Base-by-base conservation (phyloP, 176 grass and related monocot genomes). In the Metroxylon sagu region DNA sequence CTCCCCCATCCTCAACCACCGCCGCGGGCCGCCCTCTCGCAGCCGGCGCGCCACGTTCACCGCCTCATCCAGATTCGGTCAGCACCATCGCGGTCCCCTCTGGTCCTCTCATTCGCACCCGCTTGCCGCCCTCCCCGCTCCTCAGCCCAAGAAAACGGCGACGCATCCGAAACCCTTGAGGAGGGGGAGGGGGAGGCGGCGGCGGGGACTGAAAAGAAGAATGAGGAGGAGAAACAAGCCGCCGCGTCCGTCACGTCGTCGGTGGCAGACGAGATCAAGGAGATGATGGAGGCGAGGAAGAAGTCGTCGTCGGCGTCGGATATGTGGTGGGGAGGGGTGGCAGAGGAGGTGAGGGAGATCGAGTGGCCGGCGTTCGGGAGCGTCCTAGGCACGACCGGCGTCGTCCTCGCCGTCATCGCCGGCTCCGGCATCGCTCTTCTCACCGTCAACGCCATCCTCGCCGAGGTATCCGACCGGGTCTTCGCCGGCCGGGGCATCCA, bases 321-420 rank as follows among this genome's bases (percentile, higher is more conserved):
- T 19, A 72, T 89, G 68, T 80, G 70, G 21, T 23, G 21, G 80
- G 53, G 14, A 2, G 87, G 87, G 29, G 87, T 83, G 53, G 52
- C 53, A 57, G 77, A 88, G 78, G 92, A 91, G 76, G 78, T 91
- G 73, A 52, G 59, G 15, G 78, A 83, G 78, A 85, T 91, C 68
- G 87, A 97, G 76, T 88, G 87, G 87, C 93, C 87, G 6, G 69
- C 70, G 52, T 70, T 86, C 18, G 78, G 84, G 58, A 97, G 88
- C 70, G 87, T 92, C 53, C 39, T 97, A 58, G 87, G 84, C 50
- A 97, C 93, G 59, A 91, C 87, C n/a, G 87, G 87, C 29, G 79
- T 97, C 14, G 93, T 92, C 60, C 75, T 97, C 63, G 93, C 84
- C 25, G 76, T 97, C 63, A 97, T 97, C 59, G 84, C 79, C 5